These are phyloP conservation scores for Penicillium sp. DNA, from an alignment of 2,329 filamentous ascomycete genomes.

Conservation along the genomic window DNA sequence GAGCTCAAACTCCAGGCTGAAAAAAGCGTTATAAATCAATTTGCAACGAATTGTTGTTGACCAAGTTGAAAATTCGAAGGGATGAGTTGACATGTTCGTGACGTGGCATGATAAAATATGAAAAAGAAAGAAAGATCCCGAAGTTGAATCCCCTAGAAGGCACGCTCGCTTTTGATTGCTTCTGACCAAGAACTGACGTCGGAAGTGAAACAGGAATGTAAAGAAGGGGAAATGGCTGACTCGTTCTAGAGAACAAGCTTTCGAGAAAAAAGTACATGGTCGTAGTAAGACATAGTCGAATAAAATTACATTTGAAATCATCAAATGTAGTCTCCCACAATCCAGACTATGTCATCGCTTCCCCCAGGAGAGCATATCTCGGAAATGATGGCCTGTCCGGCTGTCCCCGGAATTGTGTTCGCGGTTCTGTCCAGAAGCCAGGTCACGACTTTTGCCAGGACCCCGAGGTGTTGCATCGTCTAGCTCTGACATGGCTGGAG, in stretches of 20 bases:
- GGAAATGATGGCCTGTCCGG: constrained; percentile 2
- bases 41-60: background rate
- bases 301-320: background rate
- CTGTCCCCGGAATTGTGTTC: background rate
- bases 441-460: background rate
- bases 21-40: background rate
- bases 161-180: background rate
- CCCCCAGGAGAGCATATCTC: constrained; percentile 5
- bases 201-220: background rate
- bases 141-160: background rate
- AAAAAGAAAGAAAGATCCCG: background rate
- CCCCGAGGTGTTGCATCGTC: constrained; percentile 6
- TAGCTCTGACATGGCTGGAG: constrained; percentile 11
- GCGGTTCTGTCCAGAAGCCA: background rate
- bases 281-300: background rate
- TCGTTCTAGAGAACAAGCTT: no score
- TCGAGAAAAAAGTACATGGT: background rate
- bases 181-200: background rate
- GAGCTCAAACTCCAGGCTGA: constrained; percentile 3
- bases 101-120: background rate
- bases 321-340: background rate
- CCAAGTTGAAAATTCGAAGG: background rate
- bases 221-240: background rate
- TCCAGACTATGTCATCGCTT: background rate
- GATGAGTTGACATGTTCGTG: background rate